phyloP scores from a whole-genome alignment of 2,329 filamentous ascomycete genomes.

The Aspergillus spinulosporus region DNA sequence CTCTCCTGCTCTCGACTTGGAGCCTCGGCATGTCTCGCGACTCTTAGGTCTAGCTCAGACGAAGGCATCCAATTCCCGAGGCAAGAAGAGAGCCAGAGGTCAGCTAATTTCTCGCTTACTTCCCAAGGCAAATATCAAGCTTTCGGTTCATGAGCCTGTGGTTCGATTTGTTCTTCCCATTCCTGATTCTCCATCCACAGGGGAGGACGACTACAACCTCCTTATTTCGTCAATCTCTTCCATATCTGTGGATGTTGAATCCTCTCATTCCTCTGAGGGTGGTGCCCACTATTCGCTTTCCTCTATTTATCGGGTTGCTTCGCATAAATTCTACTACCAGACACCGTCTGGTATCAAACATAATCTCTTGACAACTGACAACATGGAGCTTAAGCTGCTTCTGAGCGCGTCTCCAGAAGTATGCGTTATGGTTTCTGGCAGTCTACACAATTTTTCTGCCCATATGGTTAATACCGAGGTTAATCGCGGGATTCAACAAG shows the following conservation, averaged over 20 bases:
- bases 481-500: conserved; percentile 86
- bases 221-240: conserved; percentile 95
- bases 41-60: conserved; percentile 73
- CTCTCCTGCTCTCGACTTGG: conserved; percentile 89
- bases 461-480: conserved; percentile 92
- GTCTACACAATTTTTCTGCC: conserved; percentile 80
- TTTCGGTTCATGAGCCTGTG: conserved; percentile 95
- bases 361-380: conserved; percentile 83
- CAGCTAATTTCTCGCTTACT: conserved; percentile 83
- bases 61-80: conserved; percentile 45
- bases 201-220: conserved; percentile 83
- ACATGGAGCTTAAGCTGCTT: conserved; percentile 81
- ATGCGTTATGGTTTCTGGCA: conserved; percentile 75
- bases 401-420: conserved; percentile 83
- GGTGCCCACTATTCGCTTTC: conserved; percentile 84
- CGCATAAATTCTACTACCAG: conserved; percentile 92
- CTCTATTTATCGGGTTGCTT: conserved; percentile 77
- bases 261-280: conserved; percentile 84
- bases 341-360: conserved; percentile 79
- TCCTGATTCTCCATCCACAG: conserved; percentile 57
- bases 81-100: conserved; percentile 53
- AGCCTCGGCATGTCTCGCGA: conserved; percentile 86
- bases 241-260: conserved; percentile 88
- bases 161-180: conserved; percentile 84
- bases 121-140: conserved; percentile 90